Evolutionary conservation across 2,329 filamentous ascomycete species (phyloP).

Genomic region (Fusarium chuoi): DNA sequence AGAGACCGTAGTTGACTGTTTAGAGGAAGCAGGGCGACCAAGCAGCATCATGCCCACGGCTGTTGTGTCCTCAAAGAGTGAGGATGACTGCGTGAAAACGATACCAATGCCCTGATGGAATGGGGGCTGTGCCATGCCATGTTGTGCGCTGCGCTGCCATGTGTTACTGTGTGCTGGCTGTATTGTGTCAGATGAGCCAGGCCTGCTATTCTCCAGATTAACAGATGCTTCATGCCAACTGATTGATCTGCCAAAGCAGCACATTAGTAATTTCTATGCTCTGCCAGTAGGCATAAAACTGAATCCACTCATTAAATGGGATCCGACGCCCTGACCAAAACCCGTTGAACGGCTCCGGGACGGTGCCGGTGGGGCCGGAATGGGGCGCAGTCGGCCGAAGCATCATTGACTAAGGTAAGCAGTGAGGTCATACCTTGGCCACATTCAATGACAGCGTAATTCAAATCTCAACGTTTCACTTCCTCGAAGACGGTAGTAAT

Average conservation of each 20-base stretch:
- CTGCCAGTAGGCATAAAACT: neutral
- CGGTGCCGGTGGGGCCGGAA: slow-evolving; percentile 25
- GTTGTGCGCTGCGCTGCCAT: neutral
- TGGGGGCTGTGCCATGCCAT: slow-evolving; percentile 20
- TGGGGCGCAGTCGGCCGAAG: slow-evolving; percentile 31
- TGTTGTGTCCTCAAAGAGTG: neutral
- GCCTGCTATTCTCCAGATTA: neutral
- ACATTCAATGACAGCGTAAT: slow-evolving; percentile 25
- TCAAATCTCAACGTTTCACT: neutral
- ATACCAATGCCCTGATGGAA: neutral
- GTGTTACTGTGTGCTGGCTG: neutral
- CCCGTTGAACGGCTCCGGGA: slow-evolving; percentile 7
- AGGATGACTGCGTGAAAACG: slow-evolving; percentile 21
- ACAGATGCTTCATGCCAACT: neutral
- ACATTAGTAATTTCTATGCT: neutral
- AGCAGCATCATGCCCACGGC: slow-evolving; percentile 7
- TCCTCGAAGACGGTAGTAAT: neutral
- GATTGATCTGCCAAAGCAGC: neutral
- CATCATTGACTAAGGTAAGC: neutral
- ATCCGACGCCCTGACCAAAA: slow-evolving; percentile 9
- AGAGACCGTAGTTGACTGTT: neutral
- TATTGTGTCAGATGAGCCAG: neutral
- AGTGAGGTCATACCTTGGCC: slow-evolving; percentile 37
- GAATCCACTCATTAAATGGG: neutral
- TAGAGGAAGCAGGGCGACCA: neutral